Percentiles rank a stretch among this genome's conserved stretches.
phyloP scores from a whole-genome alignment of 1,284 basidiomycete genomes.

The Thelephora terrestris region DNA sequence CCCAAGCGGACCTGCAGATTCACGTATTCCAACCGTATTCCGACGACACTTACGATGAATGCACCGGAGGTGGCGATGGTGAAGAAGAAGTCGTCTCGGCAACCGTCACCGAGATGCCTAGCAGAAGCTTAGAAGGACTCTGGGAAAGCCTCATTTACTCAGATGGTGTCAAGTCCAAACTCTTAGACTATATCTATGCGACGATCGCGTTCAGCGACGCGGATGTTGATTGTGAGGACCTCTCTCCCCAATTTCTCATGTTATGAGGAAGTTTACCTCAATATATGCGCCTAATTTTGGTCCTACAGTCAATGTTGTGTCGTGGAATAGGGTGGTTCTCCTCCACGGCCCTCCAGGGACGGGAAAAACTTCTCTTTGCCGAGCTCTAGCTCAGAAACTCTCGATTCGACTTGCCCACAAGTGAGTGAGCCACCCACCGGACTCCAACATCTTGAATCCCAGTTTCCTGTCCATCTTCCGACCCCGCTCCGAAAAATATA shows the following conservation, averaged over 20 bases:
- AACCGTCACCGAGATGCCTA: conserved; percentile 79
- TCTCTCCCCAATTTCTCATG: background rate
- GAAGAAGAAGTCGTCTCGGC: conserved; percentile 79
- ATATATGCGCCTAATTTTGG: conserved; percentile 7
- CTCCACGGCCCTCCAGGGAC: conserved; percentile 97
- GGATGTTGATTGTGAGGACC: conserved; percentile 69
- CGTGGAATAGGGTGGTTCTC: conserved; percentile 92
- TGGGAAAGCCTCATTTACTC: conserved; percentile 90
- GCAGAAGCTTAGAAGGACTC: conserved; percentile 73
- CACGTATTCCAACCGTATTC: conserved; percentile 82
- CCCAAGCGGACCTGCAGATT: conserved; percentile 58
- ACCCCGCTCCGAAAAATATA: no score
- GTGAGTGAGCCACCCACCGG: conserved; percentile 28
- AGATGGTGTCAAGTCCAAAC: conserved; percentile 79
- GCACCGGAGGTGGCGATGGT: conserved; percentile 56
- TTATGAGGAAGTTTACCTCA: background rate
- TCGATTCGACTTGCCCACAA: conserved; percentile 81
- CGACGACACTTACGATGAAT: conserved; percentile 67
- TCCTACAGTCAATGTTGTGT: conserved; percentile 72
- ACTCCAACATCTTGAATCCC: background rate
- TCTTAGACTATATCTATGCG: conserved; percentile 91
- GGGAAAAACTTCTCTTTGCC: conserved; percentile 93
- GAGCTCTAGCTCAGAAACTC: conserved; percentile 92
- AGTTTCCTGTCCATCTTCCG: background rate
- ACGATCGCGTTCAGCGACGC: conserved; percentile 87